phyloP scores from a whole-genome alignment of 176 grass and related monocot genomes.

The Musa troglodytarum region DNA sequence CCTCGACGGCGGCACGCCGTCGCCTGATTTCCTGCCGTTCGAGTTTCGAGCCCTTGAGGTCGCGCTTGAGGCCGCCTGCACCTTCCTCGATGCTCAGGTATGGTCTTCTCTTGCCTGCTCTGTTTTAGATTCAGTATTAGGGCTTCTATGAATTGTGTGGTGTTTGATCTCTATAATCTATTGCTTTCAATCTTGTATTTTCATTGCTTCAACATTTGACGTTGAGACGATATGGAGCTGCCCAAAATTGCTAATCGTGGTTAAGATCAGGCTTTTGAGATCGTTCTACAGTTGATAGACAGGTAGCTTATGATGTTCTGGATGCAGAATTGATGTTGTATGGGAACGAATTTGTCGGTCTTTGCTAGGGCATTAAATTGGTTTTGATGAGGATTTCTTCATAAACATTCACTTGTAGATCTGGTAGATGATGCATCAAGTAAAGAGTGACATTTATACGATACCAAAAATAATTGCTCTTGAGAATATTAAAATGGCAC shows the following conservation, averaged over 20 bases:
- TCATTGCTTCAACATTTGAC: not conserved
- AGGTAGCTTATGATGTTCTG: not conserved
- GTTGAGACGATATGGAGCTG: not conserved
- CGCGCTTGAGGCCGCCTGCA: constrained; percentile 80
- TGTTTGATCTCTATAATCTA: not conserved
- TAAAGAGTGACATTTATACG: too few species aligned
- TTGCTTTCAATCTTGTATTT: not conserved
- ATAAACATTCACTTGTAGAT: too few species aligned
- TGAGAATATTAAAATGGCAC: too few species aligned
- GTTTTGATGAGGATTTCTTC: not conserved
- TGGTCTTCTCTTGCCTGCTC: not conserved
- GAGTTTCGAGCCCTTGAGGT: constrained; percentile 95
- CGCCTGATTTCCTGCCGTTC: constrained; percentile 61
- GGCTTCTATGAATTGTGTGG: not conserved
- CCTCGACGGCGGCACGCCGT: constrained; percentile 8
- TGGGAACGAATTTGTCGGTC: not conserved
- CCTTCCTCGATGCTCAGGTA: constrained; percentile 82
- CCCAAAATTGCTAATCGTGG: not conserved
- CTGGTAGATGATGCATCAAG: too few species aligned
- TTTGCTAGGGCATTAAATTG: not conserved
- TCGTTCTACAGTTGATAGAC: not conserved
- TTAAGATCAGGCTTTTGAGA: not conserved
- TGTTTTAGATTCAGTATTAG: not conserved
- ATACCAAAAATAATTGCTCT: too few species aligned
- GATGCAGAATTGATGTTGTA: not conserved